Conservation (phyloP, 2,329 filamentous ascomycete genomes). For the Beauveria sp. region DNA sequence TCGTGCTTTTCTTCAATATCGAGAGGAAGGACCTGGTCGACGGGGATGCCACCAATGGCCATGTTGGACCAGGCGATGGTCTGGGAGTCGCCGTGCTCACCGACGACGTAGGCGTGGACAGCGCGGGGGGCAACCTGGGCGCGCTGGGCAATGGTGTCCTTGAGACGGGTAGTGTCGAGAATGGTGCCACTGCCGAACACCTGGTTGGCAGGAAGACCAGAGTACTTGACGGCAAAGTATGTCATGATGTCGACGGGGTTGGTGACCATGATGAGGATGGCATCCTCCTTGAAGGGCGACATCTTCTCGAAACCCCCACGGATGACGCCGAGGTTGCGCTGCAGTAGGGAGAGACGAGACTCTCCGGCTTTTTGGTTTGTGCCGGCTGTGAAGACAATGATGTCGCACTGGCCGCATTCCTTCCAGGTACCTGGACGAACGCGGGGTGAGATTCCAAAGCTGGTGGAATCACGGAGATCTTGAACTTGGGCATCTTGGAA, state of each 20-base stretch:
- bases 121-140: conserved; percentile 12
- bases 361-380: conserved; percentile 33
- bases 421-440: conserved; percentile 36
- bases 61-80: conserved; percentile 19
- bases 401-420: conserved; percentile 46
- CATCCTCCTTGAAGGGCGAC: conserved; percentile 37
- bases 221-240: conserved; percentile 38
- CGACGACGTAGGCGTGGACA: conserved; percentile 18
- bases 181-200: conserved; percentile 47
- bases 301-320: conserved; percentile 39
- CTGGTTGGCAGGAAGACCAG: conserved; percentile 38
- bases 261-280: conserved; percentile 43
- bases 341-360: conserved; percentile 2
- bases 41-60: conserved; percentile 15
- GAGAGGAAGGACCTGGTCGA: conserved; percentile 22
- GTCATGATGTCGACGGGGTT: conserved; percentile 50
- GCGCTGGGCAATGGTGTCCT: conserved; percentile 32
- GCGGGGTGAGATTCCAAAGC: conserved; percentile 32
- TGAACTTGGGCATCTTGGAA: conserved; percentile 41
- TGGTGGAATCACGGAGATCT: conserved; percentile 44
- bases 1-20: conserved; percentile 37
- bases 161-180: conserved; percentile 43
- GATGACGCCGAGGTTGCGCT: conserved; percentile 40
- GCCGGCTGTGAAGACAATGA: conserved; percentile 47
- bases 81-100: conserved; percentile 18